phyloP scores from a whole-genome alignment of 179 eudicot species.

The Drosera spatulata region DNA sequence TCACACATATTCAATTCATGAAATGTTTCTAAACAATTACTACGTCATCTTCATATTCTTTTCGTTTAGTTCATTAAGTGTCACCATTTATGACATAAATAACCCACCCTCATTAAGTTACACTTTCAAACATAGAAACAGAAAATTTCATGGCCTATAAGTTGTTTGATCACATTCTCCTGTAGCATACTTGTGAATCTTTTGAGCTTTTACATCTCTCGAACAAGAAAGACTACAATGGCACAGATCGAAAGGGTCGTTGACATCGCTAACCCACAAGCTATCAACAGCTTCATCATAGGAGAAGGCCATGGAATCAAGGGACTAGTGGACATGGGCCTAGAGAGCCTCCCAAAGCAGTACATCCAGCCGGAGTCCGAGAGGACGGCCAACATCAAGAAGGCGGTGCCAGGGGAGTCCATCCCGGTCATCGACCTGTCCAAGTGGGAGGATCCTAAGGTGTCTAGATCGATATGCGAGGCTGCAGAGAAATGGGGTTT shows the following conservation, averaged over 20 bases:
- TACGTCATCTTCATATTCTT: too few species aligned
- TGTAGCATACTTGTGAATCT: too few species aligned
- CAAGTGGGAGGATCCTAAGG: slow-evolving; percentile 21
- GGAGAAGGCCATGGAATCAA: slow-evolving; percentile 32
- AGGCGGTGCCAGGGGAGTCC: slow-evolving; percentile 8
- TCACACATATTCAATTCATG: too few species aligned
- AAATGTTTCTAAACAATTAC: too few species aligned
- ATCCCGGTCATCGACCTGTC: slow-evolving; percentile 39
- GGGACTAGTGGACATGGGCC: slow-evolving; percentile 27
- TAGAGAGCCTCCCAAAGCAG: slow-evolving; percentile 23
- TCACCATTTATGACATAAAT: too few species aligned
- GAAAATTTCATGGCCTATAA: too few species aligned
- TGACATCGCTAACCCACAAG: slow-evolving; percentile 1
- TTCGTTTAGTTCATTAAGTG: too few species aligned
- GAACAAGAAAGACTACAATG: too few species aligned
- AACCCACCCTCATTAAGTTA: too few species aligned
- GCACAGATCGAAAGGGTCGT: not conserved
- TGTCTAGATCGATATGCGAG: slow-evolving; percentile 19
- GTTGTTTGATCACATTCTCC: too few species aligned
- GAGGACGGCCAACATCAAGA: slow-evolving; percentile 17
- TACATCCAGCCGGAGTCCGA: slow-evolving; percentile 35
- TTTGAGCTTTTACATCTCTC: too few species aligned
- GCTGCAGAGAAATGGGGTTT: slow-evolving; percentile 16
- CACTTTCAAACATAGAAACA: too few species aligned
- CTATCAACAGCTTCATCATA: slow-evolving; percentile 8